Percentiles rank a stretch among this genome's conserved stretches.
Evolutionary conservation across 2,329 filamentous ascomycete species (phyloP).

Genomic region (Endocalyx cinctus): DNA sequence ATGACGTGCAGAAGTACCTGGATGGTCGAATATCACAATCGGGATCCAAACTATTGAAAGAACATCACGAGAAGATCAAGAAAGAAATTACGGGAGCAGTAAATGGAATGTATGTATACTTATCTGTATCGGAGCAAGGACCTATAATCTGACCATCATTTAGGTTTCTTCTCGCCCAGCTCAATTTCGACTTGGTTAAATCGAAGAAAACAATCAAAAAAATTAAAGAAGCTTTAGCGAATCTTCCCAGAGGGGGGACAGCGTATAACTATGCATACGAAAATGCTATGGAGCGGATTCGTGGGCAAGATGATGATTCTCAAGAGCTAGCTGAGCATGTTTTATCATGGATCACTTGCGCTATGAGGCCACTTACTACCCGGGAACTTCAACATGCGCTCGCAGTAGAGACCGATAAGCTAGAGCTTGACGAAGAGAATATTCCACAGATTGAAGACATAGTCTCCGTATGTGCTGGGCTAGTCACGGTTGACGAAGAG

Average conservation of each 20-base stretch:
- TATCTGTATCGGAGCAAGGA: neutral
- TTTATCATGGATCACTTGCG: slow-evolving; percentile 36
- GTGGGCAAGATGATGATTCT: slow-evolving; percentile 28
- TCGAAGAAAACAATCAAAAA: slow-evolving; percentile 26
- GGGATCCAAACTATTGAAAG: slow-evolving; percentile 8
- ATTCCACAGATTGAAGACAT: slow-evolving; percentile 28
- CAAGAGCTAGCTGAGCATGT: slow-evolving; percentile 32
- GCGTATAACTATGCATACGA: slow-evolving; percentile 36
- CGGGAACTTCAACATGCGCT: slow-evolving; percentile 39
- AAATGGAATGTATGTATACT: slow-evolving; percentile 30
- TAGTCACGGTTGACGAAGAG: slow-evolving; percentile 36
- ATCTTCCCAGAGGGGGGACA: neutral
- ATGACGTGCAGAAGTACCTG: slow-evolving; percentile 29
- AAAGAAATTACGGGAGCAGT: slow-evolving; percentile 17
- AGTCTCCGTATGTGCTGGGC: slow-evolving; percentile 34
- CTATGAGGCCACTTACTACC: slow-evolving; percentile 27
- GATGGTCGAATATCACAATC: slow-evolving; percentile 12
- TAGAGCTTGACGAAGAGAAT: slow-evolving; percentile 30
- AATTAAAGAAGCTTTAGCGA: slow-evolving; percentile 11
- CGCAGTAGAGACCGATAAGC: slow-evolving; percentile 25
- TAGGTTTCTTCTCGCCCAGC: slow-evolving; percentile 36
- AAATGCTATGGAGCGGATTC: slow-evolving; percentile 36
- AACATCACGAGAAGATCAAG: slow-evolving; percentile 18
- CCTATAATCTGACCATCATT: slow-evolving; percentile 3
- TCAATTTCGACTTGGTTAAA: slow-evolving; percentile 30